phyloP scores from a whole-genome alignment of 108 stramenopile species.

The Cyclotella baltica region DNA sequence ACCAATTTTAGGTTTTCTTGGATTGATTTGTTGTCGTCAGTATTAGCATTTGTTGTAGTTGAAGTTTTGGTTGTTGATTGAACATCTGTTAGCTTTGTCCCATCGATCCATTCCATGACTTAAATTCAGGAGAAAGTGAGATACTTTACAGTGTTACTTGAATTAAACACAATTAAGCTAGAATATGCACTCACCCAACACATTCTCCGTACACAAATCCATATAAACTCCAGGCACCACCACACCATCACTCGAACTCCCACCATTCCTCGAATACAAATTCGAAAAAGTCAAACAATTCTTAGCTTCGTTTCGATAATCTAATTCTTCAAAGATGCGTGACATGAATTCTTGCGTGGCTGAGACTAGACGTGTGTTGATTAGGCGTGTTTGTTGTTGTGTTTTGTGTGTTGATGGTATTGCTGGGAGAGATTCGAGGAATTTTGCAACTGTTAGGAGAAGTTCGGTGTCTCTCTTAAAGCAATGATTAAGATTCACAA shows the following conservation, averaged over 20 bases:
- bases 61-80: neutral
- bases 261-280: conserved; percentile 56
- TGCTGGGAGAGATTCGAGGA: conserved; percentile 67
- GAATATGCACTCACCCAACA: conserved; percentile 26
- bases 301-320: conserved; percentile 59
- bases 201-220: conserved; percentile 63
- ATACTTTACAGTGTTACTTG: neutral
- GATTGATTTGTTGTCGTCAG: conserved; percentile 5
- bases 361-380: conserved; percentile 59
- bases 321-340: conserved; percentile 71
- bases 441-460: conserved; percentile 50
- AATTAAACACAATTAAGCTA: neutral
- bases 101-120: conserved; percentile 79
- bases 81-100: conserved; percentile 58
- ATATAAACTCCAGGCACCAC: conserved; percentile 64
- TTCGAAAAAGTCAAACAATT: conserved; percentile 57
- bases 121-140: neutral
- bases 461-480: conserved; percentile 58
- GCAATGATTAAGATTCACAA: too few relatives aligned
- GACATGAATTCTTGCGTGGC: conserved; percentile 81
- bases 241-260: conserved; percentile 49
- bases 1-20: conserved; percentile 71
- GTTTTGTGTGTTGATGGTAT: neutral
- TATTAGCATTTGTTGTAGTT: conserved; percentile 3
- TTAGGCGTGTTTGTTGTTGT: conserved; percentile 41